Base-by-base conservation (phyloP, 768 basidiomycete species). In the Russula foetens region DNA sequence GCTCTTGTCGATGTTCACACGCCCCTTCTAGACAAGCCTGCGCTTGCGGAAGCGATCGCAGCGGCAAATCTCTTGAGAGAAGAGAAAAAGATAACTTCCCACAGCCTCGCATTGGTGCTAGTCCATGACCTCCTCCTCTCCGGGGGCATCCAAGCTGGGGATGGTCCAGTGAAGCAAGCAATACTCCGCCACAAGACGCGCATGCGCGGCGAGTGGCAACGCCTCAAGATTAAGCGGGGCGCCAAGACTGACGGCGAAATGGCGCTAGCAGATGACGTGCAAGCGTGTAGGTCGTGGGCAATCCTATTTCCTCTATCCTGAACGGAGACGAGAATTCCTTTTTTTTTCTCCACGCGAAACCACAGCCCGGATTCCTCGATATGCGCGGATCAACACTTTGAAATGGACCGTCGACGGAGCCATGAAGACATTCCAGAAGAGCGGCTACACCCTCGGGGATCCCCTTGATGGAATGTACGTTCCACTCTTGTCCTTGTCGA, bases 101-200 rank as follows among this genome's bases (percentile, higher is more conserved):
- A 76, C 43, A 89, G 85, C 67, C 79, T 98, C 48, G 85, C 88
- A 2, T 79, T 94, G 7, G 85, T 96, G 44, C 85, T 98, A 35
- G 84, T 95, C 1, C 96, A 99, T 66, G 97, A 99, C 73, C 74
- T 95, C 8, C 77, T 99, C 28, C 77, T 97, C 41, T 79, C 89
- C 17, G 76, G 82, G 21, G 90, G 93, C 11, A 92, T 99, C 64
- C 91, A 97, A 71, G 88, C 92, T 7, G 85, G 90, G 48, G 88
- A 96, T 70, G 92, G 95, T 24, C 90, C 91, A 4, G 76, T 96
- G 55, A 97, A 97, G 67, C 88, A 90, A 67, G 92, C 91, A 0
- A 70, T 97, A 47, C 71, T 92, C 45, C 83, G 91, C 39, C 94
- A 99, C 72, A 94, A 94, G 72, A 92, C 94, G 7, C 81, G 95